Percentiles rank a stretch among this genome's conserved stretches.
Conservation (phyloP, 1,284 basidiomycete genomes). For the Apiotrichum brassicae region DNA sequence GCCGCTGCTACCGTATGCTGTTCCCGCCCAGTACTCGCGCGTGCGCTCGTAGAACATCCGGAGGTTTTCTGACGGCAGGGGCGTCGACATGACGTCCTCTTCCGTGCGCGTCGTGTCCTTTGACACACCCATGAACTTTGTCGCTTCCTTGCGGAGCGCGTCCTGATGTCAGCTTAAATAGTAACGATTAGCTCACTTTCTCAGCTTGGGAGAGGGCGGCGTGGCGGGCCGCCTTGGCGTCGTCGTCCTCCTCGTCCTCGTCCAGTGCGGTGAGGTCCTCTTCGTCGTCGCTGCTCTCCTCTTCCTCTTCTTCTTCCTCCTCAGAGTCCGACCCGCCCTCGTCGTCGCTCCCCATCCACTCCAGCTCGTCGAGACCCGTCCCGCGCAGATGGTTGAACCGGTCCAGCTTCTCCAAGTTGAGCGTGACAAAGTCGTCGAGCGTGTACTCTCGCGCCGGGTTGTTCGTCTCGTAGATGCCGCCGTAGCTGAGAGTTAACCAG, state of each 20-base stretch:
- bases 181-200: constrained; percentile 13
- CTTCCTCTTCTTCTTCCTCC: constrained; percentile 28
- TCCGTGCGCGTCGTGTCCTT: constrained; percentile 60
- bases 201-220: constrained; percentile 24
- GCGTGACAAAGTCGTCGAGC: constrained; percentile 70
- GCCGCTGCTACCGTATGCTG: constrained; percentile 56
- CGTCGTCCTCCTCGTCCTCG: constrained; percentile 32
- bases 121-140: constrained; percentile 65
- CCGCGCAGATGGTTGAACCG: constrained; percentile 64
- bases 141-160: constrained; percentile 58
- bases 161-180: constrained; percentile 42
- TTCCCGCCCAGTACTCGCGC: constrained; percentile 71
- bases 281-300: constrained; percentile 30
- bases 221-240: constrained; percentile 23
- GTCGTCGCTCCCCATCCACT: constrained; percentile 56
- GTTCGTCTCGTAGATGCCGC: constrained; percentile 76
- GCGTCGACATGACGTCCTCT: constrained; percentile 73
- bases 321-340: constrained; percentile 47
- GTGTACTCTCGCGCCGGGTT: constrained; percentile 66
- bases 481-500: constrained; percentile 58
- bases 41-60: constrained; percentile 78
- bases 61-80: constrained; percentile 79
- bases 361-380: constrained; percentile 59
- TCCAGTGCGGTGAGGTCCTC: constrained; percentile 32
- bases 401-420: constrained; percentile 76